Evolutionary conservation across 495 filamentous ascomycete species (phyloP), one percentile per base, ranked within the genome.

Genomic region (Emericellopsis terricola): DNA sequence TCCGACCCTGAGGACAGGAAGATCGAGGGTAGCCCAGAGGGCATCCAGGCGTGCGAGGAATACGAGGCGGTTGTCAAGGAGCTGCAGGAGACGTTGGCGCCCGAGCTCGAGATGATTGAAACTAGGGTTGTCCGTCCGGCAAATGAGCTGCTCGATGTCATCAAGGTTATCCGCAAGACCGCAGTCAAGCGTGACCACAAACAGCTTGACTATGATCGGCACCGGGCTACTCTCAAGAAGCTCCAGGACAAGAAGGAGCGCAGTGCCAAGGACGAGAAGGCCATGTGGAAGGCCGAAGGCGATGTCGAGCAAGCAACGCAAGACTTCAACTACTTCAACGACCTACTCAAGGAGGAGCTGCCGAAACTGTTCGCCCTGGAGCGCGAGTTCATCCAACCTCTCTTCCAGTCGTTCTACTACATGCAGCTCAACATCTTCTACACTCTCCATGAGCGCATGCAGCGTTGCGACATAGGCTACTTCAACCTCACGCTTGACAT

Each of bases 371-470:
- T 99, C 57, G 45, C 53, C 14, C 71, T 96, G n/a, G 91, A 96
- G 53, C 69, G 82, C 38, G 81, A 99, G 50, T 96, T 99, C 57
- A 99, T 99, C 54, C 76, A 78, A 38, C 89, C 89, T 10, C 68
- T 99, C 6, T 99, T 99, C 67, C 91, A 94, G 46, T 92, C 84
- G 20, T 99, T 96, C 63, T 99, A 99, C 59, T 99, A 99, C 64
- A 96, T 99, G 91, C 89, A 99, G 53, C 71, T 99, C 36, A 99
- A 99, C 53, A 85, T 99, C 40, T 99, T 96, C 57, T 99, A 99
- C 56, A 96, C 91, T 1, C 64, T 99, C 21, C 89, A 99, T 54
- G 89, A 99, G 56, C 79, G 71, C 54, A 96, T 96, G 91, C 89
- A 94, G 55, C 74, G 65, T 37, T 81, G 91, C 48, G 81, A 94